Evolutionary conservation across 495 filamentous ascomycete species (phyloP).

Genomic region (Penicillium daleae): DNA sequence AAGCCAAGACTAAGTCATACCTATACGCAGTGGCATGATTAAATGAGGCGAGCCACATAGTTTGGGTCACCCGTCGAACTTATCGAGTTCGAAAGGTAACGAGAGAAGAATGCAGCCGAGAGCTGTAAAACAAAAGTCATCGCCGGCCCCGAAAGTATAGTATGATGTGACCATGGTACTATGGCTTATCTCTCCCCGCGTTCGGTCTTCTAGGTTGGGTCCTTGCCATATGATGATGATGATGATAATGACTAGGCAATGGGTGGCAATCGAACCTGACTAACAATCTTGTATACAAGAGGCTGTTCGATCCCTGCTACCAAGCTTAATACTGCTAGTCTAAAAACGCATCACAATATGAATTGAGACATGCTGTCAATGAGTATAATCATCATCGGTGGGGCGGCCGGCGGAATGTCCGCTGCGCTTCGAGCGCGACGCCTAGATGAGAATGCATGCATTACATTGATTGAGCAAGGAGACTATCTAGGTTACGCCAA

Average conservation of each 20-base stretch:
- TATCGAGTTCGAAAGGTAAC: no score
- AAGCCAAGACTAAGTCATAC: no score
- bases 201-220: not conserved
- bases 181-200: not conserved
- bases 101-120: no score
- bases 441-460: conserved; percentile 3
- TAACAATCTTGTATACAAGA: not conserved
- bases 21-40: no score
- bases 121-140: no score
- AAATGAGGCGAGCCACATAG: no score
- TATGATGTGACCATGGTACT: not conserved
- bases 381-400: not conserved
- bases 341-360: not conserved
- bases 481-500: not conserved
- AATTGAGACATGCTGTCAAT: not conserved
- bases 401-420: conserved; percentile 5
- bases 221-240: not conserved
- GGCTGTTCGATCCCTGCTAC: not conserved
- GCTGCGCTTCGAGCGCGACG: conserved; percentile 4
- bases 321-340: not conserved
- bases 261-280: not conserved
- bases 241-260: not conserved
- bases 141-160: no score
- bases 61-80: no score
- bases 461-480: conserved; percentile 1